Evolutionary conservation across 306 rosid species (phyloP).

Genomic region (Vigna nakashimae): DNA sequence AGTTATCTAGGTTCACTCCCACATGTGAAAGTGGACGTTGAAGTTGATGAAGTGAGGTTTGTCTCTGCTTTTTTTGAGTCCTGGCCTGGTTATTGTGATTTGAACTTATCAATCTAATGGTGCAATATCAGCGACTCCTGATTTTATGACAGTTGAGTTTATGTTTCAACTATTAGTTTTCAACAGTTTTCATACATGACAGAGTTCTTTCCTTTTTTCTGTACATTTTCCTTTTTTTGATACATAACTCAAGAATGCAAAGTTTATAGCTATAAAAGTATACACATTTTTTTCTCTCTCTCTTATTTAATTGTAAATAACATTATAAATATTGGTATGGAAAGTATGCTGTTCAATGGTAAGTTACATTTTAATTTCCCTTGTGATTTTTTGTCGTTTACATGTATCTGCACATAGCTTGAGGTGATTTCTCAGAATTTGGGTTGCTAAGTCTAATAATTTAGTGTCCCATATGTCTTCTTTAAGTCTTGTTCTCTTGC

Average conservation of each 20-base stretch:
- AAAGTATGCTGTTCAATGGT: background rate
- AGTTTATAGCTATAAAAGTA: background rate
- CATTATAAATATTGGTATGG: background rate
- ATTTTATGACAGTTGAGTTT: conserved; percentile 22
- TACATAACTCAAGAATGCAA: conserved; percentile 1
- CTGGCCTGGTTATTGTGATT: conserved; percentile 24
- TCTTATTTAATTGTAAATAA: conserved; percentile 7
- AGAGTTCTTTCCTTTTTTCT: conserved; percentile 7
- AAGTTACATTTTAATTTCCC: conserved; percentile 16
- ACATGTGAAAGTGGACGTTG: conserved; percentile 73
- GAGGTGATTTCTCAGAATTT: conserved; percentile 27
- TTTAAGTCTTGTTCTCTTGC: background rate
- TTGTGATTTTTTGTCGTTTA: conserved; percentile 1
- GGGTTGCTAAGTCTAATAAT: conserved; percentile 16
- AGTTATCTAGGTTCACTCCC: conserved; percentile 43
- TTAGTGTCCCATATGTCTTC: background rate
- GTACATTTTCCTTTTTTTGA: conserved; percentile 17
- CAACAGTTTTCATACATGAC: conserved; percentile 17
- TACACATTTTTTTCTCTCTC: background rate
- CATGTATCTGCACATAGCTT: conserved; percentile 25
- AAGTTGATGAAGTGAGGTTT: conserved; percentile 87
- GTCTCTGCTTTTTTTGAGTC: conserved; percentile 35
- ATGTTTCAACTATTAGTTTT: conserved; percentile 38
- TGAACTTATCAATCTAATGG: conserved; percentile 3
- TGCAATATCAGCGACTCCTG: background rate